Evolutionary conservation across 495 filamentous ascomycete species (phyloP).

Genomic region (Aspergillus sparsus): DNA sequence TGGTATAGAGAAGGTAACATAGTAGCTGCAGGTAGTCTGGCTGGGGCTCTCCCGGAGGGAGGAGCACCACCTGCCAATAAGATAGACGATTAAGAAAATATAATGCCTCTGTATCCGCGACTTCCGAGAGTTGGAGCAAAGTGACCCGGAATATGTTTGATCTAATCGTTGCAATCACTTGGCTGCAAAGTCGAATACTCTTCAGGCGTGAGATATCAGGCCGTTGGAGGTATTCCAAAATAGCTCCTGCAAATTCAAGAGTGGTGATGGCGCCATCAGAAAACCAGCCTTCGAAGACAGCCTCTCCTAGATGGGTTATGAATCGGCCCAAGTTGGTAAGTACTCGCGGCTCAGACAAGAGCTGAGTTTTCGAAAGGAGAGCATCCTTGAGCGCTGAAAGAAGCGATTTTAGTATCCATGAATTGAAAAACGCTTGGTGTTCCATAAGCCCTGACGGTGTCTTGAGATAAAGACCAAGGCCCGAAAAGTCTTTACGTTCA

Average conservation of each 20-base stretch:
- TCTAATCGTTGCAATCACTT: constrained; percentile 72
- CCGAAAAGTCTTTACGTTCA: constrained; percentile 82
- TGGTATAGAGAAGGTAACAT: constrained; percentile 87
- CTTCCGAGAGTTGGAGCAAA: constrained; percentile 79
- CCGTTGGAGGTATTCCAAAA: constrained; percentile 85
- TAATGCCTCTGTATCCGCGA: constrained; percentile 66
- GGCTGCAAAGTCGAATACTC: constrained; percentile 82
- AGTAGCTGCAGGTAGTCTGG: constrained; percentile 76
- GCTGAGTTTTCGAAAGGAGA: constrained; percentile 67
- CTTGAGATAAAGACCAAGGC: constrained; percentile 85
- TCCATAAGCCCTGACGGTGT: constrained; percentile 89
- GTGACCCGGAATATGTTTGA: constrained; percentile 73
- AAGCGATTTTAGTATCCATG: constrained; percentile 77
- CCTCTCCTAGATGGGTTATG: constrained; percentile 76
- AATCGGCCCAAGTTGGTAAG: constrained; percentile 84
- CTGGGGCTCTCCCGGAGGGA: constrained; percentile 73
- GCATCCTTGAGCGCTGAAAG: constrained; percentile 68
- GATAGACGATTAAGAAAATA: constrained; percentile 77
- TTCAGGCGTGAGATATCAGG: constrained; percentile 80
- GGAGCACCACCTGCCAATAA: constrained; percentile 92
- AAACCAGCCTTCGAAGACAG: constrained; percentile 95
- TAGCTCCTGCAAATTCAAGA: constrained; percentile 81
- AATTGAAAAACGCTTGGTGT: constrained; percentile 92
- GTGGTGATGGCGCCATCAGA: constrained; percentile 72
- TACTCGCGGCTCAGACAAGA: constrained; percentile 78